A percentile compares a stretch with the other conserved stretches of the same genome.
phyloP scores from a whole-genome alignment of 768 basidiomycete species.

The Wakefieldia striispora region DNA sequence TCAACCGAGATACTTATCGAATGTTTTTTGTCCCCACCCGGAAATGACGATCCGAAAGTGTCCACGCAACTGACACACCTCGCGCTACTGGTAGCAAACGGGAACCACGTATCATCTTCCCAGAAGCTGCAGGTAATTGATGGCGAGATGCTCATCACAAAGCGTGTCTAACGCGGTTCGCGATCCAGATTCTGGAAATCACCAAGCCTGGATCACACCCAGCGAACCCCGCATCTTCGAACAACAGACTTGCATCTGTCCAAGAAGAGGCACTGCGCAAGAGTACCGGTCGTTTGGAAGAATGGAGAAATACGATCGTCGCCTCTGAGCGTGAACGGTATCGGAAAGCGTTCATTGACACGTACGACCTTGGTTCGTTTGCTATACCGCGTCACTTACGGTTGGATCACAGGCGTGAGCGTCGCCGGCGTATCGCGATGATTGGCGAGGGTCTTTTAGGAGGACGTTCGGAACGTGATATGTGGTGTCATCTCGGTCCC shows the following conservation, averaged over 20 bases:
- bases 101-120: slow-evolving; percentile 53
- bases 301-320: slow-evolving; percentile 72
- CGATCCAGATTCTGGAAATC: slow-evolving; percentile 54
- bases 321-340: slow-evolving; percentile 69
- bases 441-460: slow-evolving; percentile 60
- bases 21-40: slow-evolving; percentile 50
- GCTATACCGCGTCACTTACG: slow-evolving; percentile 1
- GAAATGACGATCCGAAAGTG: slow-evolving; percentile 26
- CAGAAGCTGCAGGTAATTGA: slow-evolving; percentile 72
- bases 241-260: slow-evolving; percentile 18
- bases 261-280: slow-evolving; percentile 51
- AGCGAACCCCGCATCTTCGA: background rate
- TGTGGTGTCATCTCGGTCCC: slow-evolving; percentile 66
- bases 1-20: slow-evolving; percentile 66
- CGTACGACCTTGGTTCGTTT: slow-evolving; percentile 39
- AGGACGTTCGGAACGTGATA: slow-evolving; percentile 71
- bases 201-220: slow-evolving; percentile 36
- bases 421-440: slow-evolving; percentile 62
- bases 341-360: slow-evolving; percentile 68
- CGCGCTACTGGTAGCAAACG: slow-evolving; percentile 63
- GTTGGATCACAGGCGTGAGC: slow-evolving; percentile 57
- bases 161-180: background rate
- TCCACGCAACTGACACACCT: slow-evolving; percentile 72
- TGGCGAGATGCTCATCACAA: background rate
- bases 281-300: slow-evolving; percentile 57